Percentiles rank a stretch among this genome's conserved stretches.
Evolutionary conservation across 768 basidiomycete genomes (phyloP).

Genomic region (Mycena vulgaris): DNA sequence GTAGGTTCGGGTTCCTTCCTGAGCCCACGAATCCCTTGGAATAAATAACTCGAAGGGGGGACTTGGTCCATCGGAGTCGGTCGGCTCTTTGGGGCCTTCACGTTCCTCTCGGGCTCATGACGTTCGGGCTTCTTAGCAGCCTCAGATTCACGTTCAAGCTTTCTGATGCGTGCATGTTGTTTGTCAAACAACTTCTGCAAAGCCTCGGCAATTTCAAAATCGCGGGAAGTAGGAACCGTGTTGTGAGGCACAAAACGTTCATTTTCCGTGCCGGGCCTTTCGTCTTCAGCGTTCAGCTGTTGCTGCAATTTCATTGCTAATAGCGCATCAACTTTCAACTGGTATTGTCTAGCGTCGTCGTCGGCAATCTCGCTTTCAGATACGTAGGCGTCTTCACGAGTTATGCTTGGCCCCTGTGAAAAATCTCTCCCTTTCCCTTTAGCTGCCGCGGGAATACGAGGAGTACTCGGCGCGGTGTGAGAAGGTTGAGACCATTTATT

Average conservation of each 20-base stretch:
- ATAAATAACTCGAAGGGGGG: not conserved
- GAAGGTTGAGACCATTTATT: not conserved
- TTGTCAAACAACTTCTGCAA: slow-evolving; percentile 3
- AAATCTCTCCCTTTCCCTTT: slow-evolving; percentile 16
- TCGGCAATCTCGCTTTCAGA: not conserved
- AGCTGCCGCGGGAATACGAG: slow-evolving; percentile 8
- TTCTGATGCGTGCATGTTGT: not conserved
- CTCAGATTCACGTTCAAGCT: not conserved
- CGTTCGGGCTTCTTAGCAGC: not conserved
- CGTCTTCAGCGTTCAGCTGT: not conserved
- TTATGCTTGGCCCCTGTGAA: not conserved
- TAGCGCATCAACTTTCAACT: not conserved
- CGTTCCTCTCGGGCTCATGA: not conserved
- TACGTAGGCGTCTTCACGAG: not conserved
- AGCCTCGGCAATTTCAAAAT: not conserved
- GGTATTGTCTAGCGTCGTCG: not conserved
- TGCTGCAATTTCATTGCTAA: not conserved
- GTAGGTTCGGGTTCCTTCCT: no score
- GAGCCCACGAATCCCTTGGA: not conserved
- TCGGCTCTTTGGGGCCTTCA: not conserved
- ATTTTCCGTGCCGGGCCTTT: no score
- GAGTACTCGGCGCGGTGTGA: not conserved
- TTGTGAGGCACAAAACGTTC: no score
- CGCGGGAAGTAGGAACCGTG: no score
- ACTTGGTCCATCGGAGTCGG: slow-evolving; percentile 6